phyloP scores from a whole-genome alignment of 177 flowering plant species.

The Vitis hybrid region DNA sequence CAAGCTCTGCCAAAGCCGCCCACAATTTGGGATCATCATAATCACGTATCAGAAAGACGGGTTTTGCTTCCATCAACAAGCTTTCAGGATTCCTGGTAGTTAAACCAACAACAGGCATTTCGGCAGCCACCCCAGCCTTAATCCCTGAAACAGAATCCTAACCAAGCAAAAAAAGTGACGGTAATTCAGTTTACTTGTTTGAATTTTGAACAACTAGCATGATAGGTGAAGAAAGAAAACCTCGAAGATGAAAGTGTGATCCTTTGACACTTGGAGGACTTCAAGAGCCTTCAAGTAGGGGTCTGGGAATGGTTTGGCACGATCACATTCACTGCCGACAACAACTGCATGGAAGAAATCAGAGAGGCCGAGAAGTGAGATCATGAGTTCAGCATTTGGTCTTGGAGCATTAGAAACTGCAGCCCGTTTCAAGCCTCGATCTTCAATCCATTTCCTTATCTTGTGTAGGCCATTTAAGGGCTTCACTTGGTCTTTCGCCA shows the following conservation, averaged over 20 bases:
- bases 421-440: slow-evolving; percentile 82
- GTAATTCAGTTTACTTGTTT: too few species aligned
- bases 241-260: slow-evolving; percentile 85
- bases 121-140: slow-evolving; percentile 96
- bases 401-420: slow-evolving; percentile 97
- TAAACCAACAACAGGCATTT: slow-evolving; percentile 83
- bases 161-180: slow-evolving; percentile 9
- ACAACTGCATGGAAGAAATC: slow-evolving; percentile 69
- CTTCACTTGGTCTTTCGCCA: slow-evolving; percentile 58
- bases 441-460: slow-evolving; percentile 84
- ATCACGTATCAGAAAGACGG: slow-evolving; percentile 73
- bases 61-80: slow-evolving; percentile 66
- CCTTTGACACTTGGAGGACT: slow-evolving; percentile 61
- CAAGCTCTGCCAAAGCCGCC: slow-evolving; percentile 67
- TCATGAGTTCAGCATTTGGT: slow-evolving; percentile 77
- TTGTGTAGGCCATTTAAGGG: slow-evolving; percentile 68
- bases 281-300: slow-evolving; percentile 87
- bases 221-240: slow-evolving; percentile 22
- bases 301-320: slow-evolving; percentile 90
- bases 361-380: slow-evolving; percentile 63
- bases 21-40: slow-evolving; percentile 83
- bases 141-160: slow-evolving; percentile 94
- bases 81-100: slow-evolving; percentile 79
- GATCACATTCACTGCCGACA: slow-evolving; percentile 78
- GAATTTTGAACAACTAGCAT: too few species aligned